A percentile compares a stretch with the other conserved stretches of the same genome.
These are phyloP conservation scores for Lactarius psammicola DNA, from an alignment of 768 basidiomycete species.

Conservation along the genomic window DNA sequence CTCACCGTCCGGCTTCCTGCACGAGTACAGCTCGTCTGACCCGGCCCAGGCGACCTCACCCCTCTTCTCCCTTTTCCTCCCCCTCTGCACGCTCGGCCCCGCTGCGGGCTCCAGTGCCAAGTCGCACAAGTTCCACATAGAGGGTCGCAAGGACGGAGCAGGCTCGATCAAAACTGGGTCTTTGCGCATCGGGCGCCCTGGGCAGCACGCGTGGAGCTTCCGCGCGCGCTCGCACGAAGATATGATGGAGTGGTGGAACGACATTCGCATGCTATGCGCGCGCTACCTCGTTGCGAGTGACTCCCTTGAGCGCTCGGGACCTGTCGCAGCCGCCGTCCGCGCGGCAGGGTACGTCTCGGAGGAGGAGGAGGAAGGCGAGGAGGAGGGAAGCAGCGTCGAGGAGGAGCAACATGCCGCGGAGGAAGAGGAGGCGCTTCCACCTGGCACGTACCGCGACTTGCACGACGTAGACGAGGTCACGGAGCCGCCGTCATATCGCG, in stretches of 20 bases:
- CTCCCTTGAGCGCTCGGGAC: constrained; percentile 87
- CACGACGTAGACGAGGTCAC: constrained; percentile 43
- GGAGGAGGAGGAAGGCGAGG: constrained; percentile 61
- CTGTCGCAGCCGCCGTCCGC: constrained; percentile 89
- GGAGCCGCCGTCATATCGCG: constrained; percentile 63
- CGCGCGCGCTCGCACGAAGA: constrained; percentile 86
- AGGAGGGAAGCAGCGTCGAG: constrained; percentile 61
- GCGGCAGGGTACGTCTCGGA: constrained; percentile 86
- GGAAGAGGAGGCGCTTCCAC: constrained; percentile 49
- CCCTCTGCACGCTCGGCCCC: constrained; percentile 93
- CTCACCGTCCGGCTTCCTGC: constrained; percentile 93
- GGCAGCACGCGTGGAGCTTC: constrained; percentile 83
- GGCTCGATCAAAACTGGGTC: constrained; percentile 64
- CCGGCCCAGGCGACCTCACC: constrained; percentile 59
- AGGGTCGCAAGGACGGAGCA: constrained; percentile 80
- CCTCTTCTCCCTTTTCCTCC: constrained; percentile 85
- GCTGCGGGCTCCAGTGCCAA: constrained; percentile 65
- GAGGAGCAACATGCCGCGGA: constrained; percentile 49
- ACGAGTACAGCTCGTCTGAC: constrained; percentile 84
- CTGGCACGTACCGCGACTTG: constrained; percentile 38
- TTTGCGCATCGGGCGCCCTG: constrained; percentile 39
- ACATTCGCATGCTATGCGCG: constrained; percentile 89
- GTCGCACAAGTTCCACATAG: constrained; percentile 96
- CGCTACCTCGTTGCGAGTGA: constrained; percentile 93
- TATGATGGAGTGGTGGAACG: constrained; percentile 99